Percentiles rank a stretch among this genome's conserved stretches.
Evolutionary conservation across 495 filamentous ascomycete species (phyloP).

Genomic region (Neohortaea acidophila): DNA sequence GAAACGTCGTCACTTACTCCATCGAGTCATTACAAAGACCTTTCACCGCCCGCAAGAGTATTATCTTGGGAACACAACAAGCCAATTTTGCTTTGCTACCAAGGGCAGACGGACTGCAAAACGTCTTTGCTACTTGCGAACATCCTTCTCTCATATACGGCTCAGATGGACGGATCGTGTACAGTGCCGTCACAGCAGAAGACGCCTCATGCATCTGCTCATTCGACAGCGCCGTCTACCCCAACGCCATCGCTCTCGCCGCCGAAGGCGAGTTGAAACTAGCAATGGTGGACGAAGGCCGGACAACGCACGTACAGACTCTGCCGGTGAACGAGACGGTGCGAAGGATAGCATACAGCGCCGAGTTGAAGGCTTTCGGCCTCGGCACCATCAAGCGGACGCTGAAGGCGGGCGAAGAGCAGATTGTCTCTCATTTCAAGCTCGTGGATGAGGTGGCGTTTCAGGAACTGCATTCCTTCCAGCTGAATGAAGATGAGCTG

Average conservation of each 20-base stretch:
- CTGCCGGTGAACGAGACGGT: slow-evolving; percentile 68
- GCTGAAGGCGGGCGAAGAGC: slow-evolving; percentile 40
- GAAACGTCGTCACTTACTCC: slow-evolving; percentile 73
- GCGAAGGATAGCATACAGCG: slow-evolving; percentile 72
- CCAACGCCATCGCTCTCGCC: slow-evolving; percentile 54
- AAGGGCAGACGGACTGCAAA: slow-evolving; percentile 41
- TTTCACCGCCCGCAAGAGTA: slow-evolving; percentile 58
- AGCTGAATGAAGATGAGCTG: slow-evolving; percentile 50
- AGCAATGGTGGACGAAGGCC: slow-evolving; percentile 63
- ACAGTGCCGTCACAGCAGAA: slow-evolving; percentile 89
- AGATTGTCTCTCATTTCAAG: slow-evolving; percentile 44
- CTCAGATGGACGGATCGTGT: slow-evolving; percentile 73
- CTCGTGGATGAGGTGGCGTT: slow-evolving; percentile 33
- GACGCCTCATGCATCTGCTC: slow-evolving; percentile 64
- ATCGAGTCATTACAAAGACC: slow-evolving; percentile 42
- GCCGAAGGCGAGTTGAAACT: slow-evolving; percentile 56
- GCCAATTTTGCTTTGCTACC: slow-evolving; percentile 67
- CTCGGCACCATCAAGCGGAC: slow-evolving; percentile 66
- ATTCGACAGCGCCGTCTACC: slow-evolving; percentile 69
- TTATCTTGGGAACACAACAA: slow-evolving; percentile 74
- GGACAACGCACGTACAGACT: slow-evolving; percentile 73
- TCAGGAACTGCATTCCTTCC: slow-evolving; percentile 26
- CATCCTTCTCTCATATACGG: slow-evolving; percentile 87
- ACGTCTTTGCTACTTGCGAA: slow-evolving; percentile 86
- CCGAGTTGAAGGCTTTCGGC: slow-evolving; percentile 63